phyloP scores from a whole-genome alignment of 352 stramenopile genomes.

The Globisporangium acanthophoron region DNA sequence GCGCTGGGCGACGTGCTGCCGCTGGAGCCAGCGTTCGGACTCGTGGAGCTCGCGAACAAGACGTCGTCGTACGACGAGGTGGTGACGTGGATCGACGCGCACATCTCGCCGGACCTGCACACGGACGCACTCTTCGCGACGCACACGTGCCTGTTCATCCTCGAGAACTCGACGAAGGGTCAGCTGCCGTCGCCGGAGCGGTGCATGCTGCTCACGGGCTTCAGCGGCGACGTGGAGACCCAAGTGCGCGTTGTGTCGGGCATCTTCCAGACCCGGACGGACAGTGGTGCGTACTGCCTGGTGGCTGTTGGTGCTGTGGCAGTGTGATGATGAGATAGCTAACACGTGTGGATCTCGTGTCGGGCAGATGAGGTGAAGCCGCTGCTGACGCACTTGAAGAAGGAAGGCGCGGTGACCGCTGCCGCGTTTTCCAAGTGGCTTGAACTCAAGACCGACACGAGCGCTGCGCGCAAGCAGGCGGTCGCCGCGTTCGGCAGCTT shows the following conservation, averaged over 20 bases:
- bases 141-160: conserved; percentile 64
- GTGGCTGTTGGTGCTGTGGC: background rate
- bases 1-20: conserved; percentile 45
- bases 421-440: conserved; percentile 65
- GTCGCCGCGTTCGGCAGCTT: conserved; percentile 63
- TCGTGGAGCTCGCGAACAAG: conserved; percentile 43
- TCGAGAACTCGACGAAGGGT: conserved; percentile 41
- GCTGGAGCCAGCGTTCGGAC: conserved; percentile 48
- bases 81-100: conserved; percentile 49
- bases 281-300: conserved; percentile 32
- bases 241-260: conserved; percentile 53
- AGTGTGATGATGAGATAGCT: background rate
- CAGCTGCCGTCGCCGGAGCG: conserved; percentile 50
- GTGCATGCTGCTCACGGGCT: conserved; percentile 66
- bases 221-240: conserved; percentile 58
- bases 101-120: conserved; percentile 40
- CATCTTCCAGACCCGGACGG: conserved; percentile 61
- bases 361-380: conserved; percentile 56
- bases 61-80: conserved; percentile 41
- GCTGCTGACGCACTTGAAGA: conserved; percentile 62
- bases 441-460: conserved; percentile 72
- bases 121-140: conserved; percentile 56
- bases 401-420: conserved; percentile 45
- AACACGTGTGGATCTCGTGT: conserved; percentile 6
- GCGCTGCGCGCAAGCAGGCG: conserved; percentile 62